Evolutionary conservation across 441 rosid genomes (phyloP).

Genomic region (Bocquillonia castaneifolia): DNA sequence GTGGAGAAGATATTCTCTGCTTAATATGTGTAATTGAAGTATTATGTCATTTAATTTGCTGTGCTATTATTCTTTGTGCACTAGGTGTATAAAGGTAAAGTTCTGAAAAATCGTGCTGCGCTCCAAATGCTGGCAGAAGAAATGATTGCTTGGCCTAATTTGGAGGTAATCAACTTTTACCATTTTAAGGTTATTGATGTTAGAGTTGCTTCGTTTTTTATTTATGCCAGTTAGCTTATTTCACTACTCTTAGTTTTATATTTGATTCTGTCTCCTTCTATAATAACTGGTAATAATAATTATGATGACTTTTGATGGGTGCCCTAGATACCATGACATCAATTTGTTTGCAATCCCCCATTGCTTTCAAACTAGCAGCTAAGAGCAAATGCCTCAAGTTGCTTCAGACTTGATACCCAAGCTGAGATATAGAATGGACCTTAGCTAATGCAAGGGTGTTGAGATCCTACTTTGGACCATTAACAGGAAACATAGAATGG

Average conservation of each 20-base stretch:
- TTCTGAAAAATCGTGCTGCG: conserved; percentile 64
- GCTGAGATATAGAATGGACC: background rate
- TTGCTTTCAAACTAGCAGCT: no score
- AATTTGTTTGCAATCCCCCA: no score
- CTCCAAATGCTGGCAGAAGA: conserved; percentile 75
- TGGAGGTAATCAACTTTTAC: conserved; percentile 52
- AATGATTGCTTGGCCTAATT: conserved; percentile 81
- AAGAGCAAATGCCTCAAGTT: background rate
- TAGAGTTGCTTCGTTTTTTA: background rate
- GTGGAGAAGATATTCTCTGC: background rate
- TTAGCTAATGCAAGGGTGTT: no score
- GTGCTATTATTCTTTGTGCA: conserved; percentile 13
- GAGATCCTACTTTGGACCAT: no score
- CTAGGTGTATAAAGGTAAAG: conserved; percentile 77
- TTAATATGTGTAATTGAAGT: background rate
- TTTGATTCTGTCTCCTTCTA: background rate
- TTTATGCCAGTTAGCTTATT: background rate
- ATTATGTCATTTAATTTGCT: background rate
- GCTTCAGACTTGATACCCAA: background rate
- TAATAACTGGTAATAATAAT: background rate
- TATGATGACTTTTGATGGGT: background rate
- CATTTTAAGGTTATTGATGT: background rate
- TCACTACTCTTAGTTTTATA: background rate
- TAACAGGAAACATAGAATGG: no score
- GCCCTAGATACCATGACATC: background rate